Evolutionary conservation across 305 asterid genomes (phyloP), one percentile per base, ranked within the genome.

Genomic region (Fraxinus platypoda): DNA sequence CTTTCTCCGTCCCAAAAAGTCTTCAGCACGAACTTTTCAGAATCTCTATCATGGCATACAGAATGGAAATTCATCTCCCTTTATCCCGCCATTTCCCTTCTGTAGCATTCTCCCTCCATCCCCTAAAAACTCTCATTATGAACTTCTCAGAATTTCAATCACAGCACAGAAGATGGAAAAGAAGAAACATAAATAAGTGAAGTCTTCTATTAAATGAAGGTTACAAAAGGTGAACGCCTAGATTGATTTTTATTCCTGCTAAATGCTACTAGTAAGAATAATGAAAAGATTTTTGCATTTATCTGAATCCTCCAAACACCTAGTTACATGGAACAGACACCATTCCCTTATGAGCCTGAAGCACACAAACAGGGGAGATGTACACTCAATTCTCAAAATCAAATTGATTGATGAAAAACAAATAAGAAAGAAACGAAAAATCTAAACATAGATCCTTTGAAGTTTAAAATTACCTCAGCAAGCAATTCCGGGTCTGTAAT

Each of bases 401-500:
- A 75, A 59, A 78, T 23, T 54, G 35, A 81, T 49, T 13, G 79
- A 25, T 28, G 28, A 30, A 83, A 6, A 37, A 76, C 11, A 54
- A 54, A 54, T 54, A 54, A 72, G 59, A 82, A 46, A 76, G 13
- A 54, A 62, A 85, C 62, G 30, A 43, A 66, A 72, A 77, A 57
- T 38, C 74, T 28, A 26, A 30, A 71, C 62, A 25, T 37, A 71
- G 6, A 35, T 30, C 33, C 81, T 59, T 57, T 66, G 71, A 49
- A 28, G 35, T 25, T 73, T 59, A 31, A 76, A 25, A 80, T 74
- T 86, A 95, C 99, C 99, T 94, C 99, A 21, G 93, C 92, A 23
- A 96, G 93, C 72, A 96, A 81, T 84, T 94, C 94, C 3, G 89
- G 93, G 62, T 94, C 97, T 25, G 94, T 82, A 78, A 96, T 87